Conservation (phyloP, 257 asterid species). For the Ocimum tenuiflorum region DNA sequence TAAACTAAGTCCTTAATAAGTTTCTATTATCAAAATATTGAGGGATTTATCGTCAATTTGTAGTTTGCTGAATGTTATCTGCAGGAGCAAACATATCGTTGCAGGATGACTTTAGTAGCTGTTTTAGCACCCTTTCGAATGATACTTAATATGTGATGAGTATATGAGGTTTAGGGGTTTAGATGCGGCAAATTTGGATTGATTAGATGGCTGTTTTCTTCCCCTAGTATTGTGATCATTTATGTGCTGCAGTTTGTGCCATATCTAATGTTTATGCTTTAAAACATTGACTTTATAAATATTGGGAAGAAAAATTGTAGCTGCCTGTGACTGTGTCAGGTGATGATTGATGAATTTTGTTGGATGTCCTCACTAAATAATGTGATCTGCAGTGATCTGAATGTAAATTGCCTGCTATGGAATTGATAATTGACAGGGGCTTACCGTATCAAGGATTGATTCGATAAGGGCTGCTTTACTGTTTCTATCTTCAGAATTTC, state of each 20-base stretch:
- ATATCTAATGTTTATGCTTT: not conserved
- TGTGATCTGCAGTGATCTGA: not conserved
- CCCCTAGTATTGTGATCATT: not conserved
- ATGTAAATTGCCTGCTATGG: not conserved
- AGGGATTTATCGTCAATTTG: not conserved
- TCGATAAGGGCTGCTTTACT: constrained; percentile 2
- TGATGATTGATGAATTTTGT: not conserved
- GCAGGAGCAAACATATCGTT: not conserved
- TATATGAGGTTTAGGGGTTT: constrained; percentile 2
- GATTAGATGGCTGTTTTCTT: not conserved
- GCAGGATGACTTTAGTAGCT: not conserved
- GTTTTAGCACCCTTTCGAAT: not conserved
- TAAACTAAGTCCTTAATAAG: too few species aligned
- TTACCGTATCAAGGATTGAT: not conserved
- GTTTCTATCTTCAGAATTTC: not conserved
- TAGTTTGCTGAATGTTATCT: not conserved
- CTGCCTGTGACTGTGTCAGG: not conserved
- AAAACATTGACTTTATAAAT: not conserved
- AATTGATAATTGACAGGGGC: not conserved
- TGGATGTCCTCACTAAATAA: not conserved
- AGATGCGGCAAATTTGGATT: not conserved
- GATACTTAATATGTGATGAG: not conserved
- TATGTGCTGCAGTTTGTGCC: not conserved
- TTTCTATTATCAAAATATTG: too few species aligned
- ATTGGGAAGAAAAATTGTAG: not conserved